Conservation (phyloP, 2,329 filamentous ascomycete species). For the Aureobasidium namibiae region DNA sequence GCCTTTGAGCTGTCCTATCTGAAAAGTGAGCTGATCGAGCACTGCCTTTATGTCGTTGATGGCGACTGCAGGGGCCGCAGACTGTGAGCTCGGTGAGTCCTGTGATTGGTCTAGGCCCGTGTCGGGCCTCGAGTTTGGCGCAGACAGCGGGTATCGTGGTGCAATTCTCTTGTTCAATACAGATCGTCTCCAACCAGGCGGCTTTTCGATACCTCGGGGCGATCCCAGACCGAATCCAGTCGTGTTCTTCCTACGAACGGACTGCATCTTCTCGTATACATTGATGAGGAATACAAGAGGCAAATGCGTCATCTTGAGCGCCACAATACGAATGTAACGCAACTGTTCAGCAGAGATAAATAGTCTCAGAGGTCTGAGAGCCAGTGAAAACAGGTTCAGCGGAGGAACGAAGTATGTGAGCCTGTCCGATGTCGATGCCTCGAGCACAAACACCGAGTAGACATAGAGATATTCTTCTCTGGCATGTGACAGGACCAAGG, state of each 20-base stretch:
- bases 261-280: conserved; percentile 48
- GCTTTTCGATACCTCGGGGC: conserved; percentile 7
- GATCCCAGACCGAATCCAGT: not conserved
- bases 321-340: conserved; percentile 50
- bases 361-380: conserved; percentile 64
- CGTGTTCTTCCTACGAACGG: not conserved
- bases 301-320: conserved; percentile 52
- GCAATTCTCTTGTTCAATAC: conserved; percentile 11
- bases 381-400: conserved; percentile 62
- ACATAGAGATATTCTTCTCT: conserved; percentile 73
- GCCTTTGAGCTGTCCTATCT: conserved; percentile 32
- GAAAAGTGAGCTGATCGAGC: conserved; percentile 24
- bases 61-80: not conserved
- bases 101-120: conserved; percentile 3
- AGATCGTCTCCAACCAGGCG: conserved; percentile 11
- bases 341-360: conserved; percentile 58
- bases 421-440: conserved; percentile 41
- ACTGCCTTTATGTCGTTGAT: conserved; percentile 7
- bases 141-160: conserved; percentile 23
- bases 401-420: conserved; percentile 42
- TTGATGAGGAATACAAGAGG: conserved; percentile 64
- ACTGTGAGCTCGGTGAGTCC: not conserved
- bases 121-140: conserved; percentile 14
- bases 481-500: conserved; percentile 53
- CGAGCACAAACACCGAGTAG: conserved; percentile 57